A percentile compares a stretch with the other conserved stretches of the same genome.
Conservation (phyloP, 345 rosid genomes). For the Hibiscus tridactylites region DNA sequence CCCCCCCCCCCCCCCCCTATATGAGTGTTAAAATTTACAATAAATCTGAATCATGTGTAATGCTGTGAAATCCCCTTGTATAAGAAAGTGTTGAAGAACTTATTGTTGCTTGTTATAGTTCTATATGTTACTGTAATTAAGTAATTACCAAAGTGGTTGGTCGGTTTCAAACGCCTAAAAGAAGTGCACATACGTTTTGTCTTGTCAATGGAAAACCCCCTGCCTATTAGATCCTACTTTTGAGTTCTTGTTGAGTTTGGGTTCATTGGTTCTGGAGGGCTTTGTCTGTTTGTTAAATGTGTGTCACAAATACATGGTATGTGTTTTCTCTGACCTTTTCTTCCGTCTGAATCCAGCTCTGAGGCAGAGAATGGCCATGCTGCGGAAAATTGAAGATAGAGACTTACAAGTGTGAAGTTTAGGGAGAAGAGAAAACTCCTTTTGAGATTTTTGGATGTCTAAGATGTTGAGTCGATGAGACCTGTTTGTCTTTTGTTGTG, state of each 20-base stretch:
- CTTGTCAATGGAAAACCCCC: neutral
- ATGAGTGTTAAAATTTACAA: too few relatives aligned
- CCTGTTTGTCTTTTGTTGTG: slow-evolving; percentile 15
- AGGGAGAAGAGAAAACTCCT: neutral
- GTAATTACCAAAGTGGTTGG: neutral
- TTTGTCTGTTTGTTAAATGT: neutral
- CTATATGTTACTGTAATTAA: neutral
- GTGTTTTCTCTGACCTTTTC: neutral
- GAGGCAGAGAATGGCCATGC: slow-evolving; percentile 24
- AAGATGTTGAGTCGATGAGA: slow-evolving; percentile 14
- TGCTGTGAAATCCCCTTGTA: neutral
- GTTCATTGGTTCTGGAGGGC: neutral
- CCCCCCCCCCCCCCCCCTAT: too few relatives aligned
- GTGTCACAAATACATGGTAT: neutral
- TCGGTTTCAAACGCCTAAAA: neutral
- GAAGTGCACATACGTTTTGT: too few relatives aligned
- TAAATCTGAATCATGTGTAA: neutral
- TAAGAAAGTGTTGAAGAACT: neutral
- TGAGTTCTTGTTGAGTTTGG: neutral
- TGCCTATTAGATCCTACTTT: neutral
- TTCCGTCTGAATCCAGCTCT: slow-evolving; percentile 22
- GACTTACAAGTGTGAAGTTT: slow-evolving; percentile 3
- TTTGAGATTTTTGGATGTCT: slow-evolving; percentile 12
- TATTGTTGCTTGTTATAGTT: neutral
- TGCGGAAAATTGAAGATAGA: slow-evolving; percentile 8